A percentile compares a stretch with the other conserved stretches of the same genome.
Evolutionary conservation across 495 filamentous ascomycete species (phyloP).

Genomic region (Rostrohypoxylon terebratum): DNA sequence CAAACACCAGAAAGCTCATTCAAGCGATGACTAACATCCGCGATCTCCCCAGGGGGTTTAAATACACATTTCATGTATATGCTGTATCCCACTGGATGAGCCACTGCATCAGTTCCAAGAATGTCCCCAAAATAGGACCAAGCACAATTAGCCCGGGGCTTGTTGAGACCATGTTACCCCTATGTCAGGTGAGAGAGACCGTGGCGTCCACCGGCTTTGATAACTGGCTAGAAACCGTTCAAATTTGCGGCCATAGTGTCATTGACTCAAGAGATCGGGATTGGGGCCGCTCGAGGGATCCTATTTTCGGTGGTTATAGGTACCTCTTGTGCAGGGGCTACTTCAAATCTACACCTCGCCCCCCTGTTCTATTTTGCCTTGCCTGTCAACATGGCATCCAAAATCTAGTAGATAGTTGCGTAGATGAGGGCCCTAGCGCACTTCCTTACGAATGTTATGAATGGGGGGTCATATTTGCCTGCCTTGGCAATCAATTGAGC

Average conservation of each 20-base stretch:
- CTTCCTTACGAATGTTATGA: neutral
- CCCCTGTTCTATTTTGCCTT: neutral
- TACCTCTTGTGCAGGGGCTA: neutral
- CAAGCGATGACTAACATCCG: too few species aligned
- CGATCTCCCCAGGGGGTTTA: too few species aligned
- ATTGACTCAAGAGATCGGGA: neutral
- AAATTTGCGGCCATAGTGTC: neutral
- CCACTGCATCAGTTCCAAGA: neutral
- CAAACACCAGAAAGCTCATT: too few species aligned
- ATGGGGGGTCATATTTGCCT: neutral
- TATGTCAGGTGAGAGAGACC: neutral
- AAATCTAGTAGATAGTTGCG: neutral
- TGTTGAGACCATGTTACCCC: neutral
- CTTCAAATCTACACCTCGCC: neutral
- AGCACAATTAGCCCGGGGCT: neutral
- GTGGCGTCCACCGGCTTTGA: neutral
- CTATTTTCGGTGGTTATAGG: neutral
- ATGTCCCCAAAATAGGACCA: neutral
- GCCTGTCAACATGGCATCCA: neutral
- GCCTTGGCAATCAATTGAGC: neutral
- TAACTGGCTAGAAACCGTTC: neutral
- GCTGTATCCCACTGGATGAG: neutral
- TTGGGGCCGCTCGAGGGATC: neutral
- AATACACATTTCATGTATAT: neutral
- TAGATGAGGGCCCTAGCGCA: neutral